Percentiles rank a stretch among this genome's conserved stretches.
Conservation (phyloP, 2,329 filamentous ascomycete genomes). For the Aspergillus eucalypticola region DNA sequence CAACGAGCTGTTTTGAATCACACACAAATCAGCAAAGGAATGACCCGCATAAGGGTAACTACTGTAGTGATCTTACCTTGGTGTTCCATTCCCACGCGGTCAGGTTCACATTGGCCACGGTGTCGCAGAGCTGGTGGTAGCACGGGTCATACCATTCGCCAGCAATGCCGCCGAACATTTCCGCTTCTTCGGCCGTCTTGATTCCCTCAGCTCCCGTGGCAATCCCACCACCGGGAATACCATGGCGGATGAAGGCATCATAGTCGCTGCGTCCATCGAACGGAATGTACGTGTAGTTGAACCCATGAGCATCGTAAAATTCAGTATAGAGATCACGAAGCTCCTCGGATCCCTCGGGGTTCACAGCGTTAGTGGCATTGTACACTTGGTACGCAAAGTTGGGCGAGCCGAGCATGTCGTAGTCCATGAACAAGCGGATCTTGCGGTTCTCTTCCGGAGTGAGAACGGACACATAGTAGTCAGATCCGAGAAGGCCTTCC, state of each 20-base stretch:
- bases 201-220: slow-evolving; percentile 75
- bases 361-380: slow-evolving; percentile 56
- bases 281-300: slow-evolving; percentile 69
- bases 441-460: slow-evolving; percentile 54
- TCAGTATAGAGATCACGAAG: slow-evolving; percentile 67
- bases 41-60: not conserved
- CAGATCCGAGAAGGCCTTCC: slow-evolving; percentile 61
- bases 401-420: slow-evolving; percentile 67
- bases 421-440: slow-evolving; percentile 68
- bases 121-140: slow-evolving; percentile 57
- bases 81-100: slow-evolving; percentile 58
- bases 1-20: slow-evolving; percentile 50
- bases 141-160: slow-evolving; percentile 57
- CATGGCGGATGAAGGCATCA: slow-evolving; percentile 70
- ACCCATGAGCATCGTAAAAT: slow-evolving; percentile 63
- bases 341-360: slow-evolving; percentile 65
- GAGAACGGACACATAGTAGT: slow-evolving; percentile 56
- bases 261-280: slow-evolving; percentile 82
- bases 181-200: slow-evolving; percentile 68
- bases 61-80: slow-evolving; percentile 36
- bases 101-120: slow-evolving; percentile 54
- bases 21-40: not conserved
- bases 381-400: slow-evolving; percentile 60
- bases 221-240: slow-evolving; percentile 73
- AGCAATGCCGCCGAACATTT: slow-evolving; percentile 67